Percentiles rank a stretch among this genome's conserved stretches.
These are phyloP conservation scores for Verticillium isaacii DNA, from an alignment of 2,329 filamentous ascomycete genomes.

Conservation along the genomic window DNA sequence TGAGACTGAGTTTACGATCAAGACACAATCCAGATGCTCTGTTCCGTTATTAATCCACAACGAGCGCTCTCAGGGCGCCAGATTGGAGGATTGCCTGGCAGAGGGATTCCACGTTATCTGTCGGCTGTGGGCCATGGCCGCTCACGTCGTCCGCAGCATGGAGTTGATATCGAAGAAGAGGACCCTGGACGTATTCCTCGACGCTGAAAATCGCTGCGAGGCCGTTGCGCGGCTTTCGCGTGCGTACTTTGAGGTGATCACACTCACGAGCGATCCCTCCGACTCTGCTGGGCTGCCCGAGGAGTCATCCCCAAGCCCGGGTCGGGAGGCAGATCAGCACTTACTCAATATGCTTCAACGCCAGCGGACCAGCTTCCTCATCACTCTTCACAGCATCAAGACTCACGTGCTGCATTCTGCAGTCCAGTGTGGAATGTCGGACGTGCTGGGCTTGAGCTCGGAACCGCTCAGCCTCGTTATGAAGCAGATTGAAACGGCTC, in stretches of 20 bases:
- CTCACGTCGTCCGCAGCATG: background rate
- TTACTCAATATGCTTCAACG: background rate
- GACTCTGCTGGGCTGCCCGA: background rate
- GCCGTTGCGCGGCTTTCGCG: background rate
- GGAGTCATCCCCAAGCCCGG: background rate
- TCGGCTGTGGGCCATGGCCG: slow-evolving; percentile 15
- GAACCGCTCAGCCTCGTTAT: slow-evolving; percentile 4
- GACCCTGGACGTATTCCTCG: background rate
- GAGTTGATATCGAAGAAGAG: background rate
- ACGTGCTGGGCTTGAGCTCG: slow-evolving; percentile 1
- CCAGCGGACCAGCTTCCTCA: background rate
- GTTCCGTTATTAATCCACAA: background rate
- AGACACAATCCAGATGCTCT: background rate
- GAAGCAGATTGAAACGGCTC: slow-evolving; percentile 5
- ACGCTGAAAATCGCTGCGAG: background rate
- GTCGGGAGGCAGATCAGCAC: background rate
- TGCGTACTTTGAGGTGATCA: slow-evolving; percentile 2
- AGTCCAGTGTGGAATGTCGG: background rate
- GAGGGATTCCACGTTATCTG: slow-evolving; percentile 36
- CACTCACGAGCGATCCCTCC: background rate
- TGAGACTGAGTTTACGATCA: slow-evolving; percentile 28
- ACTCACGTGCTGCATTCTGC: background rate
- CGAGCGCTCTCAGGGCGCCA: slow-evolving; percentile 11
- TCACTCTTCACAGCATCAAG: slow-evolving; percentile 4
- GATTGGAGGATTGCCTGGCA: background rate